Conservation (phyloP, 192 early-diverging fungal species). For the Rhizoclosmatium sp. region DNA sequence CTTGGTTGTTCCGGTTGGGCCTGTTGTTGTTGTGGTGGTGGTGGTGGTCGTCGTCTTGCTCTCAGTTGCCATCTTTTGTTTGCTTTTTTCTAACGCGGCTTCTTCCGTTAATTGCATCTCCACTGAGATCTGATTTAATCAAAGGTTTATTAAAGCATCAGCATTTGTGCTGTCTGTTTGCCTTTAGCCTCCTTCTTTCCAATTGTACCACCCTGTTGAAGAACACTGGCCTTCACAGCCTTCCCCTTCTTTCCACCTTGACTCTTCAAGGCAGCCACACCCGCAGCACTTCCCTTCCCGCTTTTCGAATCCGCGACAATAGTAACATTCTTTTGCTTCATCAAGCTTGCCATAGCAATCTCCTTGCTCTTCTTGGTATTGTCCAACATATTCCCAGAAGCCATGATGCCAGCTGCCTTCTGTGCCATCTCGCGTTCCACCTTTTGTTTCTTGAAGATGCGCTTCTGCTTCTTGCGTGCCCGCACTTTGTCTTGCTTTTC, state of each 20-base stretch:
- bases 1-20: too few species aligned
- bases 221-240: conserved; percentile 47
- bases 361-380: conserved; percentile 58
- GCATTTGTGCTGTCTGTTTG: conserved; percentile 9
- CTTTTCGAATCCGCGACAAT: conserved; percentile 57
- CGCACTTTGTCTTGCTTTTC: conserved; percentile 78
- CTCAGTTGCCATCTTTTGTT: not conserved
- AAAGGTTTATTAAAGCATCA: conserved; percentile 27
- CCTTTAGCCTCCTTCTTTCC: conserved; percentile 37
- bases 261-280: conserved; percentile 39
- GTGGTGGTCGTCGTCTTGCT: not conserved
- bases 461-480: conserved; percentile 72
- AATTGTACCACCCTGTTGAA: conserved; percentile 55
- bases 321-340: conserved; percentile 71
- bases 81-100: not conserved
- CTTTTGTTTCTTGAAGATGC: conserved; percentile 68
- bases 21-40: not conserved
- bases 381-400: conserved; percentile 57
- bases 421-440: conserved; percentile 45
- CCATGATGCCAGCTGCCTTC: conserved; percentile 52
- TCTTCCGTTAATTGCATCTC: not conserved
- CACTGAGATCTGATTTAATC: not conserved
- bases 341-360: conserved; percentile 67
- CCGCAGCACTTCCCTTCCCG: conserved; percentile 43
- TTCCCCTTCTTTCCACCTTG: conserved; percentile 47